Evolutionary conservation across 495 filamentous ascomycete species (phyloP), one percentile per base, ranked within the genome.

Genomic region (Talaromyces stipitatus): DNA sequence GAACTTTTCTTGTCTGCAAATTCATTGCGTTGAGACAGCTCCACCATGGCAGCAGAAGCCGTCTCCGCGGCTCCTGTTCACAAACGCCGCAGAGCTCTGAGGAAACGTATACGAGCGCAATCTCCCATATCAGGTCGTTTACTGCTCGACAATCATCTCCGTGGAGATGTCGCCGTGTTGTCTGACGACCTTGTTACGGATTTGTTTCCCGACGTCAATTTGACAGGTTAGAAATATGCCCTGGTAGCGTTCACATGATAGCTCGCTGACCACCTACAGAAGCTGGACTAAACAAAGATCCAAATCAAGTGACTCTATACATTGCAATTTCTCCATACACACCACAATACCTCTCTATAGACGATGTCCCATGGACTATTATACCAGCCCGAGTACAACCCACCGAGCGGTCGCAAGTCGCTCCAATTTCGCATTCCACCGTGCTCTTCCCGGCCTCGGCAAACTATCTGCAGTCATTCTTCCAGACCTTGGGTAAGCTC

Each of bases 111-210:
- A 30, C 36, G 54, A 18, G 33, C 54, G 8, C 54, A 36, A 23
- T 16, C 76, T 20, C 78, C 86, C 12, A 74, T 85, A 10, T 77
- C 83, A 33, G 85, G 83, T 10, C 77, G 78, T 27, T 67, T 97
- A n/a, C 66, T 80, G 26, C 77, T 92, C 30, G 90, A 95, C 64
- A 85, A 88, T 64, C 86, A 91, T 70, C 75, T 95, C 61, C 90
- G 86, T 72, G 90, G 88, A n/a, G 90, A 95, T 60, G 82, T 91
- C 28, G 94, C 90, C 47, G 82, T 94, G 45, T 66, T 98, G 51
- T 95, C 92, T 16, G 87, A 92, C 62, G 89, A 95, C 67, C 78
- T 98, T 30, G 90, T 88, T 58, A 76, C 78, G 27, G 87, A 95
- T 66, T 78, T 97, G 43, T 95, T 95, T 64, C 88, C 85, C 23